These are phyloP conservation scores for Aureobasidium sp. DNA, from an alignment of 2,329 filamentous ascomycete genomes.

Conservation along the genomic window DNA sequence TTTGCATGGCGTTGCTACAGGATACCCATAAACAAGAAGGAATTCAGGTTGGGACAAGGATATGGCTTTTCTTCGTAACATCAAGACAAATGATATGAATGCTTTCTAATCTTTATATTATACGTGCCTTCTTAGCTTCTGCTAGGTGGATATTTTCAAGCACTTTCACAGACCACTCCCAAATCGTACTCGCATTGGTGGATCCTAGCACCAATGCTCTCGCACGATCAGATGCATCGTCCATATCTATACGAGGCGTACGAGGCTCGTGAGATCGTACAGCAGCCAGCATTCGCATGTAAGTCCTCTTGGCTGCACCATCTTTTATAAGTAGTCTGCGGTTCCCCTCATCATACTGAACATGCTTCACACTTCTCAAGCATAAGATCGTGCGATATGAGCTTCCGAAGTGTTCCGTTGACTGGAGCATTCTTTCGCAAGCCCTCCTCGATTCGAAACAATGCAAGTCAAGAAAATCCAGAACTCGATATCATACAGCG, in stretches of 20 bases:
- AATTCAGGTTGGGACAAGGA: not conserved
- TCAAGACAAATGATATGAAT: not conserved
- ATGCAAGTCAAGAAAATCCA: no score
- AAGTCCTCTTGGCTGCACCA: not conserved
- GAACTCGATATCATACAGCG: no score
- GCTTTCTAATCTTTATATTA: not conserved
- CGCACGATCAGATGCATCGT: not conserved
- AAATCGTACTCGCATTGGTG: not conserved
- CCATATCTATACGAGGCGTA: not conserved
- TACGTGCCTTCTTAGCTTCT: no score
- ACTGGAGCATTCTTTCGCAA: not conserved
- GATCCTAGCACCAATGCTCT: not conserved
- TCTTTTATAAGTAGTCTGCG: not conserved
- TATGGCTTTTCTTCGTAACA: not conserved
- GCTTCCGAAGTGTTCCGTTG: not conserved
- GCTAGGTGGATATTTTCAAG: no score
- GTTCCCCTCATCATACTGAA: not conserved
- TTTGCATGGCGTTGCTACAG: not conserved
- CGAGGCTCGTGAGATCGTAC: not conserved
- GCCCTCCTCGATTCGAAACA: not conserved
- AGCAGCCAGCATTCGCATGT: not conserved
- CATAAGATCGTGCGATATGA: not conserved
- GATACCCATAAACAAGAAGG: conserved; percentile 8
- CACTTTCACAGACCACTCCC: not conserved
- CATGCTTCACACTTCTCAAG: not conserved